Percentiles rank a stretch among this genome's conserved stretches.
Conservation (phyloP, 176 grass and related monocot genomes). For the Bonia amplexicaulis region DNA sequence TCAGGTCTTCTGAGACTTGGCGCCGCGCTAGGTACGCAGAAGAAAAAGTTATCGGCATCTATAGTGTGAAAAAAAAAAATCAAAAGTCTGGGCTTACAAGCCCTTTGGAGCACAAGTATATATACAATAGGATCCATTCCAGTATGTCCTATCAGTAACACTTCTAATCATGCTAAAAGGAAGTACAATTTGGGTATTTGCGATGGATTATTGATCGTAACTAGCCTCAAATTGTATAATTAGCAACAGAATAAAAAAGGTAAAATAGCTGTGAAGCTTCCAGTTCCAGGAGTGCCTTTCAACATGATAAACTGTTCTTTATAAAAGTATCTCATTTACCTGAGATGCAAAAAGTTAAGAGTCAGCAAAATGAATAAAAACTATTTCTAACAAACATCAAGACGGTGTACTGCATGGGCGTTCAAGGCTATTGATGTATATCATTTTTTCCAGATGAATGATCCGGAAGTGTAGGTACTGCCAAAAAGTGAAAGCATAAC, state of each 20-base stretch:
- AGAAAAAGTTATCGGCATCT: no score
- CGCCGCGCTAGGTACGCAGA: no score
- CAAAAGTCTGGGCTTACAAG: no score
- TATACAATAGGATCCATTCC: slow-evolving; percentile 25
- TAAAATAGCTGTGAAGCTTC: not conserved
- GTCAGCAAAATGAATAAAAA: not conserved
- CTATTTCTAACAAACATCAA: not conserved
- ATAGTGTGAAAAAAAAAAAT: no score
- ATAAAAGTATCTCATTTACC: slow-evolving; percentile 40
- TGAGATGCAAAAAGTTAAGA: slow-evolving; percentile 17
- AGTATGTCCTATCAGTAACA: slow-evolving; percentile 1
- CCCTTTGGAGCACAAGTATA: not conserved
- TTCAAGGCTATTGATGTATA: not conserved
- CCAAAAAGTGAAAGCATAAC: not conserved
- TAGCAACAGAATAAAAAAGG: not conserved
- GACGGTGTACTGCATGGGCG: not conserved
- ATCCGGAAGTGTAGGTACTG: not conserved
- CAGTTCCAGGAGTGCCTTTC: slow-evolving; percentile 5
- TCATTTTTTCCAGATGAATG: no score
- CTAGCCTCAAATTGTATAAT: not conserved
- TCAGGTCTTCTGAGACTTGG: no score
- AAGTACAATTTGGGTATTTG: not conserved
- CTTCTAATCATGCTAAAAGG: slow-evolving; percentile 2
- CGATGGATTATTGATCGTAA: not conserved
- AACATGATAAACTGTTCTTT: not conserved